Evolutionary conservation across 371 early-diverging fungal genomes (phyloP), one percentile per base, ranked within the genome.

Genomic region (Syncephalastrum contaminatum): DNA sequence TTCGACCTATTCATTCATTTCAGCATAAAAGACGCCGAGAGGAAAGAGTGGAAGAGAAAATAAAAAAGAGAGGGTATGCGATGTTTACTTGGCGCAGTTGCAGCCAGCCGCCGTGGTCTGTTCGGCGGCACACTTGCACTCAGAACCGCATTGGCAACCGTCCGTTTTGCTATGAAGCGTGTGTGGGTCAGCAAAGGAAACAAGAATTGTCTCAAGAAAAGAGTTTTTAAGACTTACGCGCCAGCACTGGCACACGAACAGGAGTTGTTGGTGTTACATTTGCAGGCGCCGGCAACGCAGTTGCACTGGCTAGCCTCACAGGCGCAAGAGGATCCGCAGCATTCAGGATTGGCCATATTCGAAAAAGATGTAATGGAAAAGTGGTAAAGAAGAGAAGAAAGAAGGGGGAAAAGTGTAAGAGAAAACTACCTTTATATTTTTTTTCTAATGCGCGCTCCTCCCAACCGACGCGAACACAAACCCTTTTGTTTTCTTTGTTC

Each of bases 311-410:
- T n/a, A 12, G 15, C 19, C 15, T 44, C 19, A 21, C 45, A 44
- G 10, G n/a, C 21, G 45, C 45, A 44, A 6, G 45, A 44, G 6
- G 45, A 44, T 44, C 45, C 45, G 21, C 45, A 44, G 45, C 45
- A 44, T 19, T 44, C 45, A 21, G 45, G 45, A 13, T 16, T 21
- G 45, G 12, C 45, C 45, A 44, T 44, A 3, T 7, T 44, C n/a
- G 21, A 19, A 19, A 21, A 44, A 19, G 21, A 19, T 15, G 15
- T 15, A 8, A 2, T 44, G 16, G 15, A 21, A 44, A 16, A 44
- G 45, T 21, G 45, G 21, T 21, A 44, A 44, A 44, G 45, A 44
- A 44, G 12, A 14, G 21, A 21, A 44, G 21, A 14, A 21, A 19
- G 21, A 14, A 21, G 7, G 15, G 12, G 45, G 45, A 21, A 44